A percentile compares a stretch with the other conserved stretches of the same genome.
Conservation (phyloP, 805 yeast species). For the Yarrowia sp. region DNA sequence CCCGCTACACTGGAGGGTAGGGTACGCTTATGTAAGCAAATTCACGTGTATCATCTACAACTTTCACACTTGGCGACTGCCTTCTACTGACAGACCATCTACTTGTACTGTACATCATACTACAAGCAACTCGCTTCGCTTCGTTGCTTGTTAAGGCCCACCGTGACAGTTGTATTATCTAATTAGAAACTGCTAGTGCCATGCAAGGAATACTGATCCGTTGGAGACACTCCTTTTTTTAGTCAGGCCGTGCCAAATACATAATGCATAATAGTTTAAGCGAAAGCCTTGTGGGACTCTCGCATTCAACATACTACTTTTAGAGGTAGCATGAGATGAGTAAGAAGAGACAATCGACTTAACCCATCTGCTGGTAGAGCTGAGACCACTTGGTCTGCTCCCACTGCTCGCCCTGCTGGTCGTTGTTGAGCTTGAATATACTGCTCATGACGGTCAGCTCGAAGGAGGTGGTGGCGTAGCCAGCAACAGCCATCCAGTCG, state of each 20-base stretch:
- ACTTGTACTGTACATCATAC: no score
- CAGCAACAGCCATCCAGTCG: constrained; percentile 97
- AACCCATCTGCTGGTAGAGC: constrained; percentile 39
- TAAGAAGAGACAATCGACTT: neutral
- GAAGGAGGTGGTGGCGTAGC: constrained; percentile 98
- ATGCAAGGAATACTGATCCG: constrained; percentile 28
- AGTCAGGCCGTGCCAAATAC: constrained; percentile 27
- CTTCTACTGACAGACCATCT: no score
- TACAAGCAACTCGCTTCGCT: no score
- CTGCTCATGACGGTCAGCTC: constrained; percentile 96
- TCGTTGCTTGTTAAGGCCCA: neutral
- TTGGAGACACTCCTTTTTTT: constrained; percentile 21
- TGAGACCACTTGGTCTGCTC: constrained; percentile 39
- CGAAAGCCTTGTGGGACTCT: neutral
- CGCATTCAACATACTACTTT: no score
- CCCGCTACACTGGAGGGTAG: no score
- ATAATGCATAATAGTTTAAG: constrained; percentile 35
- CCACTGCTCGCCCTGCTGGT: constrained; percentile 44
- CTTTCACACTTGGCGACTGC: no score
- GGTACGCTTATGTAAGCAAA: no score
- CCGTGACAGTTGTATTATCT: constrained; percentile 15
- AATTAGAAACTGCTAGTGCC: constrained; percentile 23
- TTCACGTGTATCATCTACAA: no score
- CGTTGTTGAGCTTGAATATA: constrained; percentile 65
- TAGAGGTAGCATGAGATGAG: no score